These are phyloP conservation scores for Coleophoma cylindrospora DNA, from an alignment of 2,329 filamentous ascomycete species.

Conservation along the genomic window DNA sequence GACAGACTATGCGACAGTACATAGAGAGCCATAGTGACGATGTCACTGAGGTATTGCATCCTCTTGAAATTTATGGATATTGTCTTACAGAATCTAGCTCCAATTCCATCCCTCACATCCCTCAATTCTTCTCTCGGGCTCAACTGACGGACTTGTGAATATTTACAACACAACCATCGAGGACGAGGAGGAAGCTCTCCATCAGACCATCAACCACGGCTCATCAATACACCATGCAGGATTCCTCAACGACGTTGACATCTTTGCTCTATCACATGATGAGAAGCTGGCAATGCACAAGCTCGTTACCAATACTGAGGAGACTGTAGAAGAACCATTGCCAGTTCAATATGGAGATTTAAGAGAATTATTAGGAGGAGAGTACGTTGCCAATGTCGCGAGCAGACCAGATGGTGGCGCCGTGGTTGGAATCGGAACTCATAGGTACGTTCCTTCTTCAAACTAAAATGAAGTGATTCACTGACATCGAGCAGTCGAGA, in stretches of 20 bases:
- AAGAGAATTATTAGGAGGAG: conserved; percentile 58
- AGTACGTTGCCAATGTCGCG: conserved; percentile 68
- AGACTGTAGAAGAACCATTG: conserved; percentile 44
- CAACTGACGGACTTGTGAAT: conserved; percentile 75
- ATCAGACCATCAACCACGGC: conserved; percentile 74
- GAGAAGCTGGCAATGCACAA: conserved; percentile 73
- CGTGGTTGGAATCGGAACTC: conserved; percentile 59
- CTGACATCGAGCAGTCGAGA: conserved; percentile 36
- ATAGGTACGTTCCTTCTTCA: conserved; percentile 47
- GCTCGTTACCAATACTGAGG: conserved; percentile 57
- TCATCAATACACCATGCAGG: conserved; percentile 71
- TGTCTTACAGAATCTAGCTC: conserved; percentile 31
- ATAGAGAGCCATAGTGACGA: conserved; percentile 65
- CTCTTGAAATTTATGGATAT: too few species aligned
- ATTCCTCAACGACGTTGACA: conserved; percentile 59
- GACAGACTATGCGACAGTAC: conserved; percentile 46
- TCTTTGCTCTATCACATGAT: conserved; percentile 73
- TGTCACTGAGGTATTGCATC: conserved; percentile 46
- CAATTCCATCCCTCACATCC: conserved; percentile 56
- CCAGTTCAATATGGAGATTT: conserved; percentile 63
- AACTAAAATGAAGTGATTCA: too few species aligned
- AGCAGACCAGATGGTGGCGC: conserved; percentile 56
- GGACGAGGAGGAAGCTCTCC: conserved; percentile 73
- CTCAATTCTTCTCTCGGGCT: conserved; percentile 66
- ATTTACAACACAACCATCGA: conserved; percentile 66